Conservation (phyloP, 2,329 filamentous ascomycete species). For the Penicillium sp. region DNA sequence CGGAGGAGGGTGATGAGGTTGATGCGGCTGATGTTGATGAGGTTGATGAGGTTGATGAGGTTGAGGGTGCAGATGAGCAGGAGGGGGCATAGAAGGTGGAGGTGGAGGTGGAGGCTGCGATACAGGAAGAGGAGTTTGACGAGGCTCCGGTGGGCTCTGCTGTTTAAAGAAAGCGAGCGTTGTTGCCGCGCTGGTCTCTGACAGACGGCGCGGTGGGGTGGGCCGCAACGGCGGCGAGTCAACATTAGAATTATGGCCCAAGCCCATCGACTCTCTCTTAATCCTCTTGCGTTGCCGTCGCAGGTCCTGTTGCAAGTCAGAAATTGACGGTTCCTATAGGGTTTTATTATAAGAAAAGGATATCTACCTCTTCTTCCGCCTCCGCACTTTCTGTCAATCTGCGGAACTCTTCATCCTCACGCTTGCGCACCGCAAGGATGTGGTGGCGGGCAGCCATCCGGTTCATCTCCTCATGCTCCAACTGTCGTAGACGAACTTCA, state of each 20-base stretch:
- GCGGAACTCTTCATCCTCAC: constrained; percentile 43
- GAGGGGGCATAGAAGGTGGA: constrained; percentile 20
- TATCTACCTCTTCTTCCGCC: constrained; percentile 41
- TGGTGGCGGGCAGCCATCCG: constrained; percentile 40
- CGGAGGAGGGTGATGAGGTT: constrained; percentile 14
- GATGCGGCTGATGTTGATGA: constrained; percentile 9
- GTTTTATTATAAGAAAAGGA: not conserved
- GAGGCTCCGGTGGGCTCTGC: constrained; percentile 41
- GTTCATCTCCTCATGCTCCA: constrained; percentile 41
- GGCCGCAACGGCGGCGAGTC: constrained; percentile 41
- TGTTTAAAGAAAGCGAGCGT: constrained; percentile 44
- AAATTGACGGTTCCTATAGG: not conserved
- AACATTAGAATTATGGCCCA: constrained; percentile 32
- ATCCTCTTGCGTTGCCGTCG: constrained; percentile 40
- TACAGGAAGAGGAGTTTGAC: constrained; percentile 28
- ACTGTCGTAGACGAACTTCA: constrained; percentile 37
- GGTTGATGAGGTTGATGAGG: constrained; percentile 12
- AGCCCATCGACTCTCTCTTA: constrained; percentile 43
- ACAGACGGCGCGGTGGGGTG: constrained; percentile 39
- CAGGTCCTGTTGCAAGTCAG: constrained; percentile 29
- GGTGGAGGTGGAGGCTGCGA: constrained; percentile 25
- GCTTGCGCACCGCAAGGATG: constrained; percentile 38
- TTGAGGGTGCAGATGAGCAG: constrained; percentile 20
- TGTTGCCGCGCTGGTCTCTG: constrained; percentile 42
- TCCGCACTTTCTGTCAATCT: constrained; percentile 41